Conservation (phyloP, 352 stramenopile genomes). For the Globisporangium megalacanthum region DNA sequence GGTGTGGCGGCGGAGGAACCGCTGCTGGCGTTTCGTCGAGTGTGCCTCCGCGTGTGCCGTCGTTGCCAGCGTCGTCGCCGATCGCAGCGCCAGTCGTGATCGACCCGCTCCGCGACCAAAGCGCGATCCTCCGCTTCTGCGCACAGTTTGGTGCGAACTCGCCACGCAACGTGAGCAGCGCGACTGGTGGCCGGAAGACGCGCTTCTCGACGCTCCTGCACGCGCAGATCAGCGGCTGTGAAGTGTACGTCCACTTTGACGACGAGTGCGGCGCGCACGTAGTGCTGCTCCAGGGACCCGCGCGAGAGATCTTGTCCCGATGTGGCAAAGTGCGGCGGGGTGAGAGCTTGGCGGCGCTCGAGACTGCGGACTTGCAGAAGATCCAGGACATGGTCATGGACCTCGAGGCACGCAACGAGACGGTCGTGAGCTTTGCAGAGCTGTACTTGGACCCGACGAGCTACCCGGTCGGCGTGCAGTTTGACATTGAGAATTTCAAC, state of each 20-base stretch:
- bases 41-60: conserved; percentile 18
- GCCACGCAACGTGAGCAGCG: conserved; percentile 10
- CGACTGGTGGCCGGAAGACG: conserved; percentile 17
- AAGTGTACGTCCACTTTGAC: conserved; percentile 57
- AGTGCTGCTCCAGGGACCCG: conserved; percentile 37
- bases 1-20: not conserved
- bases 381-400: conserved; percentile 42
- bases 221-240: conserved; percentile 39
- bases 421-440: conserved; percentile 46
- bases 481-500: conserved; percentile 47
- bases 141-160: conserved; percentile 33
- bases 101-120: conserved; percentile 39
- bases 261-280: conserved; percentile 40
- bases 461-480: conserved; percentile 43
- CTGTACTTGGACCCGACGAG: conserved; percentile 34
- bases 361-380: conserved; percentile 35
- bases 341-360: conserved; percentile 17
- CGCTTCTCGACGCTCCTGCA: conserved; percentile 38
- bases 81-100: conserved; percentile 36
- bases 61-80: conserved; percentile 27
- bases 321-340: conserved; percentile 37
- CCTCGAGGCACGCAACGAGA: conserved; percentile 38
- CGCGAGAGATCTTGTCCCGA: conserved; percentile 42
- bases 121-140: conserved; percentile 41
- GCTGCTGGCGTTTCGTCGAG: not conserved